A percentile compares a stretch with the other conserved stretches of the same genome.
phyloP scores from a whole-genome alignment of 2,329 filamentous ascomycete genomes.

The Pseudocercospora macadamiae region DNA sequence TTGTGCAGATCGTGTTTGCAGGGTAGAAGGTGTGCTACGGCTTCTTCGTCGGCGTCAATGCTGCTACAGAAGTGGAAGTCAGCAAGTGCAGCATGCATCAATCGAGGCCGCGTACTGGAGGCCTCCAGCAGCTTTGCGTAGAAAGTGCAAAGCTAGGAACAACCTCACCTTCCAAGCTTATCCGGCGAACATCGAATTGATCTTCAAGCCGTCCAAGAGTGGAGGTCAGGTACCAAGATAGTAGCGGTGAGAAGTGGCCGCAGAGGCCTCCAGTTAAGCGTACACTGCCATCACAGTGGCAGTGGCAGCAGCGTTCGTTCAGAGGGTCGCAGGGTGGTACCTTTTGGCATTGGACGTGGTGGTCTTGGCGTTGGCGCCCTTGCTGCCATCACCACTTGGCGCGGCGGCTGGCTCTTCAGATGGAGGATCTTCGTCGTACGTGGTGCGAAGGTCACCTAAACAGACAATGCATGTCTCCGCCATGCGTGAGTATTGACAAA shows the following conservation, averaged over 20 bases:
- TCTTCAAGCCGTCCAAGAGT: slow-evolving; percentile 45
- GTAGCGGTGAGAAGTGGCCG: slow-evolving; percentile 26
- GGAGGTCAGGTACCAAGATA: slow-evolving; percentile 36
- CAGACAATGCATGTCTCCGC: slow-evolving; percentile 73
- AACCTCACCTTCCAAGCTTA: slow-evolving; percentile 45
- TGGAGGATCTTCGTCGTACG: slow-evolving; percentile 55
- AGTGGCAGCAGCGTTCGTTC: slow-evolving; percentile 26
- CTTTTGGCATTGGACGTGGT: slow-evolving; percentile 34
- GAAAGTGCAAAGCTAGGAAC: slow-evolving; percentile 31
- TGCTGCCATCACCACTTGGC: slow-evolving; percentile 26
- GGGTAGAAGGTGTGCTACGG: slow-evolving; percentile 66
- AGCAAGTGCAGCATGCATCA: slow-evolving; percentile 33
- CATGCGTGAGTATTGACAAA: slow-evolving; percentile 46
- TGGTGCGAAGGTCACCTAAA: slow-evolving; percentile 68
- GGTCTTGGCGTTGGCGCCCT: slow-evolving; percentile 32
- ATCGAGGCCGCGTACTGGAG: slow-evolving; percentile 31
- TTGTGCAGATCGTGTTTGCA: slow-evolving; percentile 94
- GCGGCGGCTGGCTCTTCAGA: slow-evolving; percentile 34
- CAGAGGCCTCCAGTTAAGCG: slow-evolving; percentile 36
- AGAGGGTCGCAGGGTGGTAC: slow-evolving; percentile 35
- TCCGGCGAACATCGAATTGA: slow-evolving; percentile 41
- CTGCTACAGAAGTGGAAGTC: too few relatives aligned
- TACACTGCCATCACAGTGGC: slow-evolving; percentile 25
- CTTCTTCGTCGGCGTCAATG: slow-evolving; percentile 49
- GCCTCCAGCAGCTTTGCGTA: slow-evolving; percentile 35